Evolutionary conservation across 2,329 filamentous ascomycete genomes (phyloP).

Genomic region (Colletotrichum gigasporum): DNA sequence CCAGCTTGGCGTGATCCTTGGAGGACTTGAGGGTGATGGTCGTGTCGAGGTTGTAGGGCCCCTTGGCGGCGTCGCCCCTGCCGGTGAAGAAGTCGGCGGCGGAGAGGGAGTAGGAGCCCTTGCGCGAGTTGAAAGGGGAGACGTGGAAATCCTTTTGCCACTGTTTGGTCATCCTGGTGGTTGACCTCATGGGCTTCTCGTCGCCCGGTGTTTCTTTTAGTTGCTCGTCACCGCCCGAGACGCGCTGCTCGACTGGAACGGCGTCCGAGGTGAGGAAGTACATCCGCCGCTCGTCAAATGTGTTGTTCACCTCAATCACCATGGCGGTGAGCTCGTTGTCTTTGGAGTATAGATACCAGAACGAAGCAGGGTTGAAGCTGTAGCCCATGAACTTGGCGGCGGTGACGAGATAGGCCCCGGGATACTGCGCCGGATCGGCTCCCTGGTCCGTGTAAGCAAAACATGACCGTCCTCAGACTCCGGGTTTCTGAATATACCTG

Average conservation of each 20-base stretch:
- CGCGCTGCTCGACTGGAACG: conserved; percentile 31
- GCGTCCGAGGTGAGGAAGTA: conserved; percentile 65
- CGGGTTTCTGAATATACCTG: conserved; percentile 53
- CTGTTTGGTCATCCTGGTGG: conserved; percentile 53
- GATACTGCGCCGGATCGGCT: conserved; percentile 67
- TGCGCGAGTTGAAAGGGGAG: conserved; percentile 76
- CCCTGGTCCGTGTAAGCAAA: conserved; percentile 51
- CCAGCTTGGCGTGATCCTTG: conserved; percentile 67
- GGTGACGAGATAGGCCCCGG: conserved; percentile 76
- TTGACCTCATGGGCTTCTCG: conserved; percentile 34
- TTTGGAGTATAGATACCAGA: conserved; percentile 79
- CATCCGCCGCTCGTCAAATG: conserved; percentile 76
- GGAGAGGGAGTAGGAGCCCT: conserved; percentile 62
- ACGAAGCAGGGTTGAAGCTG: conserved; percentile 79
- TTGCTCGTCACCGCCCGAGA: neutral
- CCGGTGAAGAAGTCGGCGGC: conserved; percentile 60
- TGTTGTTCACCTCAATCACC: conserved; percentile 80
- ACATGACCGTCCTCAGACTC: neutral
- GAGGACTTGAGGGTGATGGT: conserved; percentile 70
- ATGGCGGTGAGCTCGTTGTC: conserved; percentile 68
- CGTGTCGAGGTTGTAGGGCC: conserved; percentile 59
- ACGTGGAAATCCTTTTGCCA: conserved; percentile 81
- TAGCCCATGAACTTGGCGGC: conserved; percentile 75
- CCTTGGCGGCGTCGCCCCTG: conserved; percentile 46
- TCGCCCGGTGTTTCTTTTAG: neutral